A percentile compares a stretch with the other conserved stretches of the same genome.
Conservation (phyloP, 805 yeast genomes). For the Dipodascopsis uninucleata region DNA sequence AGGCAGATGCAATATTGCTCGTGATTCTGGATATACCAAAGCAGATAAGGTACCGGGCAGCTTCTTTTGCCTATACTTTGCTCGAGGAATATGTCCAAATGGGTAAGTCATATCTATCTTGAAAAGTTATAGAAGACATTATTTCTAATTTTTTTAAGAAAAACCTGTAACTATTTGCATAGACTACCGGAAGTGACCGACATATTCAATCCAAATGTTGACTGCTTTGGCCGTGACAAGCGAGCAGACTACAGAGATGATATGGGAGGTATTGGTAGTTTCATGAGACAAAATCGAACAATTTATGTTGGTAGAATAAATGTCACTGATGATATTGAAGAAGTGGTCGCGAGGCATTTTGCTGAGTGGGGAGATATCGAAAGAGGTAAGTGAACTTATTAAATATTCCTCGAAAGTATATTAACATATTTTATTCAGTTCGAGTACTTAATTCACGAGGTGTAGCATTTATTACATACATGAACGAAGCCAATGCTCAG, state of each 20-base stretch:
- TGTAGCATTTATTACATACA: conserved; percentile 75
- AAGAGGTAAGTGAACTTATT: conserved; percentile 38
- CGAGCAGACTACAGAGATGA: conserved; percentile 80
- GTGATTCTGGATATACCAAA: conserved; percentile 72
- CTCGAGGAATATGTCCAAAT: conserved; percentile 79
- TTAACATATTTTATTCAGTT: too few relatives aligned
- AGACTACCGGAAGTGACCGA: conserved; percentile 66
- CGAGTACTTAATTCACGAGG: conserved; percentile 58
- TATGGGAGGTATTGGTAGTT: conserved; percentile 90
- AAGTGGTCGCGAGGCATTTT: conserved; percentile 49
- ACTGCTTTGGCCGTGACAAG: conserved; percentile 91
- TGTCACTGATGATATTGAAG: conserved; percentile 44
- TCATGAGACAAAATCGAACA: conserved; percentile 65
- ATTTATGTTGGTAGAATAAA: conserved; percentile 65
- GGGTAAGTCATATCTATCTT: conserved; percentile 42
- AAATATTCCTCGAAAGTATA: background rate
- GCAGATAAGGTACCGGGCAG: conserved; percentile 51
- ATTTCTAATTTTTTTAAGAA: conserved; percentile 20
- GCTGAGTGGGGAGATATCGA: conserved; percentile 74
- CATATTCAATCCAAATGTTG: conserved; percentile 57
- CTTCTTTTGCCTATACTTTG: conserved; percentile 76
- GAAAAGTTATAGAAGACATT: background rate
- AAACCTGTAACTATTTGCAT: conserved; percentile 71
- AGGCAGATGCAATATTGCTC: conserved; percentile 53
- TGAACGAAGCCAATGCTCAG: conserved; percentile 72